These are phyloP conservation scores for Fraxinus excelsior DNA, from an alignment of 257 asterid genomes.

Conservation along the genomic window DNA sequence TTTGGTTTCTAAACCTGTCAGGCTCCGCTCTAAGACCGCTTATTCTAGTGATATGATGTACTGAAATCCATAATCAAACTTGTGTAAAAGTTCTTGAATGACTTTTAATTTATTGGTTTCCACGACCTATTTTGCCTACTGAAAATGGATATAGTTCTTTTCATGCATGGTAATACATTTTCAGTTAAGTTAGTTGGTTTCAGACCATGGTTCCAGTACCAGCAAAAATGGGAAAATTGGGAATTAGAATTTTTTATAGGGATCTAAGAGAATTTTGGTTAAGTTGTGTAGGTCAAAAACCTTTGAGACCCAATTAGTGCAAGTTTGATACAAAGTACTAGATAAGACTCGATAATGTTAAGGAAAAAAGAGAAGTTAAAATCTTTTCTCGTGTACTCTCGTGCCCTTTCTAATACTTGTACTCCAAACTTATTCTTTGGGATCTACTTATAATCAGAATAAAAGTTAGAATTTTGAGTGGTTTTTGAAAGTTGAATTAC, in stretches of 20 bases:
- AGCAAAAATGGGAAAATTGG: background rate
- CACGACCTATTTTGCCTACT: background rate
- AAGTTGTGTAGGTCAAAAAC: background rate
- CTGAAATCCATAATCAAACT: background rate
- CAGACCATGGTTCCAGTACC: no score
- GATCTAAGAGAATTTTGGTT: constrained; percentile 1
- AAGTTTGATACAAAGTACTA: background rate
- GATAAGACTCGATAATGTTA: background rate
- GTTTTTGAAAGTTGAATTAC: background rate
- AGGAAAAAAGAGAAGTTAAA: background rate
- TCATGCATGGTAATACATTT: background rate
- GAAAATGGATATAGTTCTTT: background rate
- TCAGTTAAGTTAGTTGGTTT: constrained; percentile 1
- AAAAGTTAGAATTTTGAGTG: background rate
- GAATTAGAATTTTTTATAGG: background rate
- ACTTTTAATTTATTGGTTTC: background rate
- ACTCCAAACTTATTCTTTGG: background rate
- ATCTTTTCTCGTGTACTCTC: background rate
- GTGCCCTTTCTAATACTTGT: background rate
- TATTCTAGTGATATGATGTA: background rate
- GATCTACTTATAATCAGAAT: background rate
- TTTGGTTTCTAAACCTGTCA: background rate
- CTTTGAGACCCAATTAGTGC: background rate
- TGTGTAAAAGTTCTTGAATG: background rate
- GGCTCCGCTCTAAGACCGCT: background rate